These are phyloP conservation scores for Aspergillus spinulosporus DNA, from an alignment of 2,329 filamentous ascomycete genomes.

Conservation along the genomic window DNA sequence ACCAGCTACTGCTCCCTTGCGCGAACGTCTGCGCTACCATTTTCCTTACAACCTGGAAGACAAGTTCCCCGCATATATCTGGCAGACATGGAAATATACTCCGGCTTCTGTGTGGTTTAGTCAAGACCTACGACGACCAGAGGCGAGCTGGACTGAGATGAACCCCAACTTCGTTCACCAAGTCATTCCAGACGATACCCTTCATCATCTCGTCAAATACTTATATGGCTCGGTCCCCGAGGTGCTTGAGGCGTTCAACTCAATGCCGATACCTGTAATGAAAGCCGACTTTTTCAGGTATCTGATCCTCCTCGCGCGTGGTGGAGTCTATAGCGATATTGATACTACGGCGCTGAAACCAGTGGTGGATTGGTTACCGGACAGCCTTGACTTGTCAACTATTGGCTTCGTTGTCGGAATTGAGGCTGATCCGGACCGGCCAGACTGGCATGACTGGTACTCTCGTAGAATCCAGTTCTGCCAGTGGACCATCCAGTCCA, in stretches of 20 bases:
- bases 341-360: slow-evolving; percentile 84
- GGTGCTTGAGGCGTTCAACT: slow-evolving; percentile 72
- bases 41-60: slow-evolving; percentile 86
- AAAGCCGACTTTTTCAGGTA: slow-evolving; percentile 80
- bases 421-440: slow-evolving; percentile 90
- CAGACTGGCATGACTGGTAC: slow-evolving; percentile 95
- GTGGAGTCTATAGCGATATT: slow-evolving; percentile 86
- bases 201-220: slow-evolving; percentile 75
- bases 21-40: slow-evolving; percentile 83
- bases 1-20: slow-evolving; percentile 68
- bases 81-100: slow-evolving; percentile 96
- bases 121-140: slow-evolving; percentile 73
- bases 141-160: slow-evolving; percentile 83
- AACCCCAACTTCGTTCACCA: slow-evolving; percentile 95
- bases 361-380: slow-evolving; percentile 83
- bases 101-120: slow-evolving; percentile 74
- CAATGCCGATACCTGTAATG: slow-evolving; percentile 71
- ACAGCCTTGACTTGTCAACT: slow-evolving; percentile 70
- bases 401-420: slow-evolving; percentile 91
- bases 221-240: slow-evolving; percentile 82
- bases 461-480: slow-evolving; percentile 95
- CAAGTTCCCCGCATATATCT: slow-evolving; percentile 96
- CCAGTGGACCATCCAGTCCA: slow-evolving; percentile 97
- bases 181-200: slow-evolving; percentile 89
- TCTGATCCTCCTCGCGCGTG: slow-evolving; percentile 72